These are phyloP conservation scores for Dentipellis sp. DNA, from an alignment of 768 basidiomycete species.

Conservation along the genomic window DNA sequence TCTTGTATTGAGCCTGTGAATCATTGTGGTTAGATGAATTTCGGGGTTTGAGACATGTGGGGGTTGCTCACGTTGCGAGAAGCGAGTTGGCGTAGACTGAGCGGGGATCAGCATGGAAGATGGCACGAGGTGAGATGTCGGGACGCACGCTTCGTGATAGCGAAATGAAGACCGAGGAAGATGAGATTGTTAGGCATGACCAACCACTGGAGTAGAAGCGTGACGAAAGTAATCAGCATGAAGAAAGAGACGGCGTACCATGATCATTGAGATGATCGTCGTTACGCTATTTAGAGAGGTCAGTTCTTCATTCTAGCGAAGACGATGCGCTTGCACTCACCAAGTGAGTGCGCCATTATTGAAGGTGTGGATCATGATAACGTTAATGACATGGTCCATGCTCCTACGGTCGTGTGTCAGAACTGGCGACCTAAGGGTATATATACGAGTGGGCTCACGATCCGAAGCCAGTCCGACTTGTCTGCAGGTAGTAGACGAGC, in stretches of 20 bases:
- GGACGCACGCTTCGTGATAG: slow-evolving; percentile 12
- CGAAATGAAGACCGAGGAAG: slow-evolving; percentile 15
- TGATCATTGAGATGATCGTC: slow-evolving; percentile 12
- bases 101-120: background rate
- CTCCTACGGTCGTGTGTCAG: background rate
- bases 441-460: slow-evolving; percentile 1
- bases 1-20: slow-evolving; percentile 11
- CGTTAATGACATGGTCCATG: slow-evolving; percentile 13
- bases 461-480: slow-evolving; percentile 12
- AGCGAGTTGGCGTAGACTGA: slow-evolving; percentile 15
- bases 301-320: background rate
- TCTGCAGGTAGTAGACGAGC: slow-evolving; percentile 14
- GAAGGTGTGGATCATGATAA: slow-evolving; percentile 13
- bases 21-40: background rate
- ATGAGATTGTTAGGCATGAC: slow-evolving; percentile 9
- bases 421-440: background rate
- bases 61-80: slow-evolving; percentile 9
- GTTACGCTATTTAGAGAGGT: slow-evolving; percentile 3
- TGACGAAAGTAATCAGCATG: background rate
- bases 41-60: background rate
- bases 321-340: background rate
- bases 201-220: slow-evolving; percentile 7
- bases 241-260: slow-evolving; percentile 3
- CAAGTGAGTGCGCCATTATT: slow-evolving; percentile 16
- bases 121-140: background rate